Conservation (phyloP, 2,329 filamentous ascomycete species). For the Ceratocystis harringtonii region DNA sequence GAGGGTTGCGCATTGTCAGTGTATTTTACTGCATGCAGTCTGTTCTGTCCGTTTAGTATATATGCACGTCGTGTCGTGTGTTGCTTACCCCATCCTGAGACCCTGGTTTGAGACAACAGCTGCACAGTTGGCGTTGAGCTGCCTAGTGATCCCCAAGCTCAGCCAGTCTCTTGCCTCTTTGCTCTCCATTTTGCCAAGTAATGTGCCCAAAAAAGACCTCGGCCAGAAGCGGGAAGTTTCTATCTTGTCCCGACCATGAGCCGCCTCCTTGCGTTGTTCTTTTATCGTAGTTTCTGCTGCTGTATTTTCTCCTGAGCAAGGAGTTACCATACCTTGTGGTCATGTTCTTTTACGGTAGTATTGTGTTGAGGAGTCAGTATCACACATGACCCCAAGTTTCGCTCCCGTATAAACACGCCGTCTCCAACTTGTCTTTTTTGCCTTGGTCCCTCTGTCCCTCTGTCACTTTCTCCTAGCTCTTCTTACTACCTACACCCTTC, state of each 20-base stretch:
- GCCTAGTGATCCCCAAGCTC: neutral
- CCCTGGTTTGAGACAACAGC: too few relatives aligned
- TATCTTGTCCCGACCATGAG: neutral
- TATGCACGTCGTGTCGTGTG: neutral
- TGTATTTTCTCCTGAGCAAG: neutral
- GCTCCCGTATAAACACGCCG: neutral
- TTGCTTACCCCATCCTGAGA: neutral
- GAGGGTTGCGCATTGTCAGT: neutral
- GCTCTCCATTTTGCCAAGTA: neutral
- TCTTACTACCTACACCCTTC: neutral
- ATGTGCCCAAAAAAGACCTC: neutral
- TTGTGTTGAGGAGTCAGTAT: neutral
- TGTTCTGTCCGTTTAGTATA: neutral
- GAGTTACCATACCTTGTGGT: neutral
- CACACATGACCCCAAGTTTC: neutral
- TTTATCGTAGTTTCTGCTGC: neutral
- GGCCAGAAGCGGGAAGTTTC: constrained; percentile 1
- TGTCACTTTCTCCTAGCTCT: neutral
- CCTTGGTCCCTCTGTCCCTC: neutral
- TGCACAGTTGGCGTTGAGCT: neutral
- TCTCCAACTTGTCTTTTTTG: neutral
- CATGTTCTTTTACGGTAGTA: neutral
- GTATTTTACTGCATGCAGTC: neutral
- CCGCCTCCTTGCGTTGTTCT: neutral
- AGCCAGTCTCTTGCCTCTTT: neutral